Base-by-base conservation (phyloP, 1,284 basidiomycete species). In the Grifola frondosa region DNA sequence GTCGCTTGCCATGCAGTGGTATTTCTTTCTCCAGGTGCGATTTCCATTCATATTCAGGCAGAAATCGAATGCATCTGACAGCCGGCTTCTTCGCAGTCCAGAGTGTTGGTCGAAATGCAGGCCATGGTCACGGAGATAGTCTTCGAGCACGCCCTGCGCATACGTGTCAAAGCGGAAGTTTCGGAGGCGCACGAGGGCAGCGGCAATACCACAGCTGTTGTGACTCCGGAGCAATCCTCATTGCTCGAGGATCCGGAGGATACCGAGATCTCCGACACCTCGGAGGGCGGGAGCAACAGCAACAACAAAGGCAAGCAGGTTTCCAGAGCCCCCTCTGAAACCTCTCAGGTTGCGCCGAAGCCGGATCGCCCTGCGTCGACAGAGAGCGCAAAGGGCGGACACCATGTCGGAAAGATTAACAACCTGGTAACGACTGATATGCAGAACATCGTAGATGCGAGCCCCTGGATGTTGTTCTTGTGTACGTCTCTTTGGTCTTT, bases 91-190 rank as follows among this genome's bases (percentile, higher is more conserved):
- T 17, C 25, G 6, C 30, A 65, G 64, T 61, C 62, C 0, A 50
- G 58, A 6, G 66, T 62, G 24, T 53, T 73, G 17, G 69, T 77
- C 8, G 69, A 71, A 16, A 49, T 59, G 5, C 72, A 80, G 57
- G 72, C 70, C 0, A 65, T 83, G 49, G 56, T 81, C 34, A 80
- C 78, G 0, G 75, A 81, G 50, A 66, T 81, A 6, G 57, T 81
- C 4, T 80, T 81, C 58, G 73, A 78, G 47, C 78, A 80, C 44
- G 64, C 78, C 2, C 66, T 84, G 11, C 69, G 77, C 11, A 71
- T 81, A 19, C 69, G 79, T 19, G 69, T 81, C 63, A 70, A 69
- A 44, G 58, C 66, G 0, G 65, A 63, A 26, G 52, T 57, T 6
- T 24, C 36, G 4, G 37, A 41, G 8, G 32, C 28, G 6, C 21